Conservation (phyloP, 2,329 filamentous ascomycete species). For the Endoconidiophora laricicola region DNA sequence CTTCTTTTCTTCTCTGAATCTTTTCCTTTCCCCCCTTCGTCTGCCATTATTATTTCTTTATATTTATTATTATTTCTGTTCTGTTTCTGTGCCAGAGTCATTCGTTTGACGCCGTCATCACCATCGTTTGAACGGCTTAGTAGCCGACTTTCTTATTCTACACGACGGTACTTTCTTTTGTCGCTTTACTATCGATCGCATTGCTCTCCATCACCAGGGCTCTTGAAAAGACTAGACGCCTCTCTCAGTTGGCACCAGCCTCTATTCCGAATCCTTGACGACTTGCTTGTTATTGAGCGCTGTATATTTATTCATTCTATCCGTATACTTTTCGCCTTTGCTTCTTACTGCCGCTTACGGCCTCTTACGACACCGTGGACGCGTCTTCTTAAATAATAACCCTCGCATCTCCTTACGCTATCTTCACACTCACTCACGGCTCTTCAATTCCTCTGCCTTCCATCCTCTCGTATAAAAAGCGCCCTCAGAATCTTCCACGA, state of each 20-base stretch:
- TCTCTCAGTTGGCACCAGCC: too few species aligned
- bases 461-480: not conserved
- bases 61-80: not conserved
- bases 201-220: not conserved
- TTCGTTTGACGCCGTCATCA: too few species aligned
- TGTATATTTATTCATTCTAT: too few species aligned
- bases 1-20: slow-evolving; percentile 6
- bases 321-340: too few species aligned
- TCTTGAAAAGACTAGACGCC: too few species aligned
- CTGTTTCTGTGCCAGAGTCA: not conserved
- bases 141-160: not conserved
- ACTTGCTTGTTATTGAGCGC: too few species aligned
- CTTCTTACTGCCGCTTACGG: too few species aligned
- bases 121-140: not conserved
- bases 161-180: not conserved
- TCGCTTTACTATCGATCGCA: not conserved
- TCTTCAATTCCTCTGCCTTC: not conserved
- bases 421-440: too few species aligned
- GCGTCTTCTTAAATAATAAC: not conserved
- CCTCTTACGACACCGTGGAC: not conserved
- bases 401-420: too few species aligned
- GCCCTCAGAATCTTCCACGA: not conserved
- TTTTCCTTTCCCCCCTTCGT: slow-evolving; percentile 11
- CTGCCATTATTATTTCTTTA: not conserved
- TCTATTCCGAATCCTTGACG: too few species aligned